Evolutionary conservation across 768 basidiomycete genomes (phyloP), one percentile per base, ranked within the genome.

Genomic region (Pleurotus tuoliensis): DNA sequence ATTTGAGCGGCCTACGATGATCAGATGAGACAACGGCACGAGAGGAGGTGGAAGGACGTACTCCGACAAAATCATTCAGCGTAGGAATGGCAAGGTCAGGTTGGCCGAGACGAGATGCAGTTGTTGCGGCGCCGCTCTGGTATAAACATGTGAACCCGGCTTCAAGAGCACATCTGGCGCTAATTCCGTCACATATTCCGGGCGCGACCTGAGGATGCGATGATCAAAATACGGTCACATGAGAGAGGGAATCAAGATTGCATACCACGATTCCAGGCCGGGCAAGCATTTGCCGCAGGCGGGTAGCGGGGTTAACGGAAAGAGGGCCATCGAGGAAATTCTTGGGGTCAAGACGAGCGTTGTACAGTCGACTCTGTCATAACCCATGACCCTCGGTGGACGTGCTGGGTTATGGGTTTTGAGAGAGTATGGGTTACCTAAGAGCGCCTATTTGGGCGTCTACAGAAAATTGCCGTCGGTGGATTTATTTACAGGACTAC

Each of bases 11-110:
- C 81, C 80, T 83, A 50, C 22, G 47, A 46, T 37, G 46, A 61
- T 50, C 15, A 38, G 44, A 58, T 40, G 38, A 43, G 47, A 20
- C 20, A 16, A 37, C 37, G 16, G 12, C 27, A 27, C 16, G 24
- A 25, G 18, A 16, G 9, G 41, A 56, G 47, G 25, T 22, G 11
- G 44, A 56, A 48, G 43, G 16, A n/a, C 52, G n/a, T 44, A 81
- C 82, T 66, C 79, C 80, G 20, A 86, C 86, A 58, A 90, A 90
- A 64, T 90, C 88, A 60, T 88, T 89, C 63, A 89, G 63, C 20
- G 87, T 89, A 3, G 88, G 86, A 61, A 90, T 87, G 24, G 87
- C 88, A 41, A 90, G 74, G 66, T 90, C 88, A n/a, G 88, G 88
- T 65, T 84, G 83, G 12, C 88, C 88, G 22, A 90, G 75, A 13